Conservation (phyloP, 441 rosid species). For the Gossypium davidsonii region DNA sequence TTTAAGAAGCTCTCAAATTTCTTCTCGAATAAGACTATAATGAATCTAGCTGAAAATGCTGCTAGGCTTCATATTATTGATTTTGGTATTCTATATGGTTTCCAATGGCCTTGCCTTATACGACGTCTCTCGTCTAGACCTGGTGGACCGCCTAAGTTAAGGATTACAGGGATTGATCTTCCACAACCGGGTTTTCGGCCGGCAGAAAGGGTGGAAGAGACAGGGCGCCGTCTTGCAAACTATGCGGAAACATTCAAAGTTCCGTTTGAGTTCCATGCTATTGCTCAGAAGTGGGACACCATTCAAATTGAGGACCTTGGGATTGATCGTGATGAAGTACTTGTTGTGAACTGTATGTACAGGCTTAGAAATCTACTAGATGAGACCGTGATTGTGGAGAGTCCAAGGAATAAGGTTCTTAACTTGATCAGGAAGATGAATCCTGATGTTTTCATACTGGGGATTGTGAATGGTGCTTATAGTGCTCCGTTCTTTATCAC, state of each 20-base stretch:
- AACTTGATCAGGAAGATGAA: constrained; percentile 33
- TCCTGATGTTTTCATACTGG: constrained; percentile 33
- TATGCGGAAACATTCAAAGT: constrained; percentile 36
- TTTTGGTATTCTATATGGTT: constrained; percentile 42
- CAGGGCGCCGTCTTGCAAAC: constrained; percentile 36
- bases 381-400: constrained; percentile 42
- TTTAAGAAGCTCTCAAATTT: constrained; percentile 36
- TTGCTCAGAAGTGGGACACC: constrained; percentile 46
- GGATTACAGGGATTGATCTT: constrained; percentile 39
- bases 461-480: constrained; percentile 33
- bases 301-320: constrained; percentile 37
- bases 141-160: constrained; percentile 38
- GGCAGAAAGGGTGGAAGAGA: constrained; percentile 40
- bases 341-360: constrained; percentile 34
- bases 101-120: constrained; percentile 49
- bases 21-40: constrained; percentile 41
- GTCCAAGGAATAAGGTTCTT: constrained; percentile 38
- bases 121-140: constrained; percentile 31
- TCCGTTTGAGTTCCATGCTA: constrained; percentile 38
- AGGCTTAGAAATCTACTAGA: constrained; percentile 39
- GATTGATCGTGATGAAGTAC: constrained; percentile 31
- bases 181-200: constrained; percentile 46
- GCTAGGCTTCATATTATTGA: constrained; percentile 39
- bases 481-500: constrained; percentile 43
- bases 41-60: constrained; percentile 34